Evolutionary conservation across 2,329 filamentous ascomycete species (phyloP), one percentile per base, ranked within the genome.

Genomic region (Coniella lustricola): DNA sequence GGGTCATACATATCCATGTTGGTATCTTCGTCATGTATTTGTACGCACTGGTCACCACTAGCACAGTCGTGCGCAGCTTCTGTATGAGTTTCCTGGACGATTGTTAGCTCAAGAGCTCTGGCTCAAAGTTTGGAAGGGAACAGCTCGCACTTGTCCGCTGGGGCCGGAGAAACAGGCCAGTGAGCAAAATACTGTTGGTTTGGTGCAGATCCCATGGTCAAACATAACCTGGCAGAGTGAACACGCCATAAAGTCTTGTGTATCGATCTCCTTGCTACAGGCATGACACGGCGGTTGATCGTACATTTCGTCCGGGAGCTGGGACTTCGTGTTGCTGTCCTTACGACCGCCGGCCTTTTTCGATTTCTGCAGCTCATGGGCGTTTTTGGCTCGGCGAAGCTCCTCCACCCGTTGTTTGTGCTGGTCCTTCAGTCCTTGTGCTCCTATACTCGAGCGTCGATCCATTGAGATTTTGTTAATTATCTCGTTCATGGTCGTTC

Each of bases 341-440:
- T 51, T 48, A 9, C 46, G 49, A 14, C 39, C 40, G 44, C 14
- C 43, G 4, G 53, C 56, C 40, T 57, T 59, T 45, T 55, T 55
- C n/a, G 53, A 46, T 51, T 61, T 65, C 31, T 65, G 51, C 37
- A 55, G 38, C 43, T 60, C 57, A 32, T 61, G 54, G 3, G 55
- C 59, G 20, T 56, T 55, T 44, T 56, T 51, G 10, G 56, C 59
- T 20, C 59, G 45, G 17, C 53, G 53, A 12, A 62, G 55, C 37
- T 60, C 55, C 13, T 59, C 53, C 20, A 66, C 57, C 34, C 63
- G 57, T 50, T 56, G 53, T 29, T 53, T 56, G 31, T 63, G 59
- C 47, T 59, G 60, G 8, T 60, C 57, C 7, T 58, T 55, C 45
- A 62, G 58, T 7, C 56, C 54, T 13, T 47, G 50, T 1, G 54